Evolutionary conservation across 2,329 filamentous ascomycete species (phyloP).

Genomic region (Fusarium oxysporum): DNA sequence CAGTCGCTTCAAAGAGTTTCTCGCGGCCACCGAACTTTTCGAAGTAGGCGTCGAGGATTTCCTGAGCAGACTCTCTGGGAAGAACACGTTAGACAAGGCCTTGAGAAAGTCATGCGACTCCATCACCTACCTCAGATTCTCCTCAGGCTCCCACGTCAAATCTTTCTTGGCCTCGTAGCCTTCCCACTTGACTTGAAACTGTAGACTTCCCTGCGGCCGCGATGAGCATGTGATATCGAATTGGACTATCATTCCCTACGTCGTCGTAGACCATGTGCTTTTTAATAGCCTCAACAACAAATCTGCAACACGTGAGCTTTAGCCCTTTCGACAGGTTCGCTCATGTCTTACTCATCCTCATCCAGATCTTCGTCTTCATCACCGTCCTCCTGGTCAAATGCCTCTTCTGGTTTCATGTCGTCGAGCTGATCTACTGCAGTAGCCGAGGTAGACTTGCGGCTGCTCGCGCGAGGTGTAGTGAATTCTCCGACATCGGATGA

Average conservation of each 20-base stretch:
- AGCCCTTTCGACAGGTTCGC: slow-evolving; percentile 16
- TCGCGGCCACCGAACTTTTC: slow-evolving; percentile 71
- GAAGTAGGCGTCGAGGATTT: slow-evolving; percentile 75
- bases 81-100: background rate
- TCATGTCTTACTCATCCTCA: slow-evolving; percentile 58
- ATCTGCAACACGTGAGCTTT: slow-evolving; percentile 60
- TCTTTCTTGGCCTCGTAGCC: slow-evolving; percentile 78
- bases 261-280: slow-evolving; percentile 71
- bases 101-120: background rate
- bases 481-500: slow-evolving; percentile 50
- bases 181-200: slow-evolving; percentile 84
- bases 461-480: slow-evolving; percentile 39
- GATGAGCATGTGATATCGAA: background rate
- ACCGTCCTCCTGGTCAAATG: slow-evolving; percentile 48
- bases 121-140: slow-evolving; percentile 61
- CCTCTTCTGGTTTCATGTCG: slow-evolving; percentile 48
- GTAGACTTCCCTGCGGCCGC: slow-evolving; percentile 58
- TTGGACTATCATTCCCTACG: slow-evolving; percentile 51
- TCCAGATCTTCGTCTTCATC: slow-evolving; percentile 54
- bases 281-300: slow-evolving; percentile 79
- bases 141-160: slow-evolving; percentile 82
- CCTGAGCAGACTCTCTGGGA: slow-evolving; percentile 65
- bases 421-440: slow-evolving; percentile 26
- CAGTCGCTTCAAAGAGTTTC: slow-evolving; percentile 62
- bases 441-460: slow-evolving; percentile 43